Evolutionary conservation across 805 yeast genomes (phyloP).

Genomic region (Lipomyces sp.): DNA sequence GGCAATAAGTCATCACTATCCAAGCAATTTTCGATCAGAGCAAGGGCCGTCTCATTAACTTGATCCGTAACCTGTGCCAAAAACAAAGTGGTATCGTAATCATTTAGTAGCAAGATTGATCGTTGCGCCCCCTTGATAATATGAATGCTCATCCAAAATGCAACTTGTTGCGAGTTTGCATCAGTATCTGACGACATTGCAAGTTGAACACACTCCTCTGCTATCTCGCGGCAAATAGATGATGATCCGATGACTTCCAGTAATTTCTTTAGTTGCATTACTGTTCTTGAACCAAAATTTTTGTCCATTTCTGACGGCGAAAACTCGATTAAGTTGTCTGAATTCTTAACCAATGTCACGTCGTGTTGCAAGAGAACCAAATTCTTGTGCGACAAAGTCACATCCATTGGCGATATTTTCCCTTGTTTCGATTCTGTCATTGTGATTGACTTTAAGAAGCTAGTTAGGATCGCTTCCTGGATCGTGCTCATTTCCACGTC

Average conservation of each 20-base stretch:
- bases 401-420: conserved; percentile 1
- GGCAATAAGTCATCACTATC: conserved; percentile 13
- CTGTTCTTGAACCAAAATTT: conserved; percentile 7
- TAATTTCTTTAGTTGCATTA: conserved; percentile 5
- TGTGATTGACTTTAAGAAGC: conserved; percentile 4
- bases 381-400: background rate
- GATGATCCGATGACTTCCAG: conserved; percentile 16
- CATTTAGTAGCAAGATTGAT: conserved; percentile 7
- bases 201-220: conserved; percentile 13
- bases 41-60: conserved; percentile 12
- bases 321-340: conserved; percentile 6
- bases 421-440: conserved; percentile 1
- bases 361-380: background rate
- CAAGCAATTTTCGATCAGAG: conserved; percentile 11
- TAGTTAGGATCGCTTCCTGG: conserved; percentile 15
- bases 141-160: conserved; percentile 21
- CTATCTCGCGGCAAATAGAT: conserved; percentile 2
- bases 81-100: conserved; percentile 10
- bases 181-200: conserved; percentile 5
- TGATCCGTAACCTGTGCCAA: conserved; percentile 17
- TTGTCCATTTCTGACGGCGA: conserved; percentile 10
- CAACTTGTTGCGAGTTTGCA: conserved; percentile 3
- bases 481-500: conserved; percentile 10
- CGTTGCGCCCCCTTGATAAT: conserved; percentile 10
- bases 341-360: background rate